Percentiles rank a stretch among this genome's conserved stretches.
Conservation (phyloP, 2,329 filamentous ascomycete genomes). For the Aspergillus alliaceus region DNA sequence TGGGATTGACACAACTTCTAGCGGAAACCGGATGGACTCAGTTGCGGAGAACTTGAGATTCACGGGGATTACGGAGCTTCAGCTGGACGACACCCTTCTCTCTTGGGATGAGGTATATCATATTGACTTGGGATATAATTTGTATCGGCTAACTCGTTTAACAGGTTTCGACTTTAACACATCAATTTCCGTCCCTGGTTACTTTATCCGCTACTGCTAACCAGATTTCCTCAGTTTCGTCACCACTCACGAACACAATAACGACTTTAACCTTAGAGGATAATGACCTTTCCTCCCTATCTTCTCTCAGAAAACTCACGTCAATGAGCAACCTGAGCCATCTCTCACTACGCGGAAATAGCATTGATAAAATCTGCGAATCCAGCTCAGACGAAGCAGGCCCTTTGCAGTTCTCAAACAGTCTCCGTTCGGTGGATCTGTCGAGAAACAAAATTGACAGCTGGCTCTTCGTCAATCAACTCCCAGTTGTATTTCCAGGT, state of each 20-base stretch:
- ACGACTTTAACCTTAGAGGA: slow-evolving; percentile 52
- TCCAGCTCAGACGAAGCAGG: slow-evolving; percentile 25
- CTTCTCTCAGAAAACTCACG: slow-evolving; percentile 48
- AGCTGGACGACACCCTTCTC: slow-evolving; percentile 67
- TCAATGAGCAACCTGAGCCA: slow-evolving; percentile 53
- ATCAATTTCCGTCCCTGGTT: slow-evolving; percentile 36
- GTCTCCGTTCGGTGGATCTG: slow-evolving; percentile 67
- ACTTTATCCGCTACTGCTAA: slow-evolving; percentile 38
- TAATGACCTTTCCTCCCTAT: slow-evolving; percentile 41
- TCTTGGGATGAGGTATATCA: slow-evolving; percentile 63
- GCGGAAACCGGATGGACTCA: slow-evolving; percentile 68
- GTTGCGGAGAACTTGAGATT: slow-evolving; percentile 46
- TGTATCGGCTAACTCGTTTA: slow-evolving; percentile 9
- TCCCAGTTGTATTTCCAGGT: slow-evolving; percentile 69
- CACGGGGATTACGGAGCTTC: slow-evolving; percentile 57
- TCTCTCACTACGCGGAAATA: slow-evolving; percentile 72
- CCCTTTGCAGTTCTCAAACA: slow-evolving; percentile 53
- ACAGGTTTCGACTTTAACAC: slow-evolving; percentile 36
- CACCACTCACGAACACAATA: slow-evolving; percentile 36
- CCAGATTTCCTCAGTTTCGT: slow-evolving; percentile 32
- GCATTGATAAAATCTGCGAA: slow-evolving; percentile 54
- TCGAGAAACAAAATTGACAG: slow-evolving; percentile 68
- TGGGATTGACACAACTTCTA: slow-evolving; percentile 36
- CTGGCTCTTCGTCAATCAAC: slow-evolving; percentile 73
- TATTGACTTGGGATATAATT: background rate